A percentile compares a stretch with the other conserved stretches of the same genome.
phyloP scores from a whole-genome alignment of 2,329 filamentous ascomycete genomes.

The Pseudogymnoascus sp. region DNA sequence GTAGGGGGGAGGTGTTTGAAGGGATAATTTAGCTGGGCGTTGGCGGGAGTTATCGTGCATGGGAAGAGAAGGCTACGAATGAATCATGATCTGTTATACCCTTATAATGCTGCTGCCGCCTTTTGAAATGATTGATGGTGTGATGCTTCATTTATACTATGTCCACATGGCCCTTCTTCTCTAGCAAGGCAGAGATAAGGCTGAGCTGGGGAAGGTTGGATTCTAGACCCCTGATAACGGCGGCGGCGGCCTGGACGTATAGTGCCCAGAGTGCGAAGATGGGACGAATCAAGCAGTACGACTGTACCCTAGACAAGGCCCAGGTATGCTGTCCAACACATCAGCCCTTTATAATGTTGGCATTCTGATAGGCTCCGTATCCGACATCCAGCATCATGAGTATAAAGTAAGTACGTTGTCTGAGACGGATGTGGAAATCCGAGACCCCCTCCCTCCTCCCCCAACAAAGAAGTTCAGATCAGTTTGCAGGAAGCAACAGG shows the following conservation, averaged over 20 bases:
- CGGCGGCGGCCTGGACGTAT: not conserved
- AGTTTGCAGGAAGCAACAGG: not conserved
- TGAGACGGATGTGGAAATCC: not conserved
- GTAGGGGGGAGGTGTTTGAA: not conserved
- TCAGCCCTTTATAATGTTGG: not conserved
- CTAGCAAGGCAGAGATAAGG: not conserved
- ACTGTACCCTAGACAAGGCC: not conserved
- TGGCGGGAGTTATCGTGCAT: constrained; percentile 4
- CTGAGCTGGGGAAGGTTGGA: not conserved
- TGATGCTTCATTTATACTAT: not conserved
- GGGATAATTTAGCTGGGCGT: constrained; percentile 8
- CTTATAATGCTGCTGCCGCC: not conserved
- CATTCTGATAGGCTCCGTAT: not conserved
- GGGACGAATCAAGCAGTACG: not conserved
- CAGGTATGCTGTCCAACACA: not conserved
- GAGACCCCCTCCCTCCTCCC: not conserved
- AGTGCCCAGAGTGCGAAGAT: not conserved
- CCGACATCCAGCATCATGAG: not conserved
- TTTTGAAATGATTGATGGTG: not conserved
- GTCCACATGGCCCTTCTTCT: not conserved
- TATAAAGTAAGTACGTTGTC: not conserved
- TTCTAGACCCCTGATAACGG: not conserved
- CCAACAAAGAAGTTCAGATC: not conserved
- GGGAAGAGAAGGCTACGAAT: constrained; percentile 8
- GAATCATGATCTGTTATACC: constrained; percentile 6